phyloP scores from a whole-genome alignment of 768 basidiomycete genomes.

The Boletus sp. region DNA sequence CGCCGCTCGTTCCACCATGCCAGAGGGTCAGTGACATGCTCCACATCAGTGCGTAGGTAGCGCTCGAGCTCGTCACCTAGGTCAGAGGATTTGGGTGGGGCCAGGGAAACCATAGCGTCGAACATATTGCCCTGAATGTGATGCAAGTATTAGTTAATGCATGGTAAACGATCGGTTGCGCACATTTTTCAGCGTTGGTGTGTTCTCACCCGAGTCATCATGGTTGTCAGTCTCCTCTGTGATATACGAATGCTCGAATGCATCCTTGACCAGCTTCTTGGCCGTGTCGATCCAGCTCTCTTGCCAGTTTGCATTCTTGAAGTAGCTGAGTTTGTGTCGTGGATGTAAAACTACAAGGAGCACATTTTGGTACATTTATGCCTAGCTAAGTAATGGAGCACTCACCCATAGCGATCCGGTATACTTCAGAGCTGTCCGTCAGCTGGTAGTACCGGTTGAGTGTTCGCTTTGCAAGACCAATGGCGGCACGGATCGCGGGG shows the following conservation, averaged over 20 bases:
- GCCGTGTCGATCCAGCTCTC: not conserved
- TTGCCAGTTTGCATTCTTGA: too few relatives aligned
- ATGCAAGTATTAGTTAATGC: too few relatives aligned
- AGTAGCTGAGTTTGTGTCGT: too few relatives aligned
- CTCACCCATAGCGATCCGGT: not conserved
- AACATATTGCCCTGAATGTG: too few relatives aligned
- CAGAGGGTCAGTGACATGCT: not conserved
- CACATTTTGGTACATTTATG: not conserved
- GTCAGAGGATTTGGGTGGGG: too few relatives aligned
- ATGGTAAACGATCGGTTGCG: too few relatives aligned
- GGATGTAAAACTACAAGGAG: too few relatives aligned
- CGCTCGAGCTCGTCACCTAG: not conserved
- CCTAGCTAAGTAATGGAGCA: not conserved
- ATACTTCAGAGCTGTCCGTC: not conserved
- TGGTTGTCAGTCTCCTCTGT: too few relatives aligned
- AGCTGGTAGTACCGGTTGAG: not conserved
- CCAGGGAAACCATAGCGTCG: too few relatives aligned
- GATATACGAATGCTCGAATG: too few relatives aligned
- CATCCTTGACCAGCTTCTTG: not conserved
- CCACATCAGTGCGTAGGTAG: not conserved
- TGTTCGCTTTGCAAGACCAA: not conserved
- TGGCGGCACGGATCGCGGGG: not conserved
- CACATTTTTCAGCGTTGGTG: too few relatives aligned
- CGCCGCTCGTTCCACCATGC: not conserved
- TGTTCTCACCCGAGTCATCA: too few relatives aligned